Percentiles rank a stretch among this genome's conserved stretches.
phyloP scores from a whole-genome alignment of 2,329 filamentous ascomycete genomes.

The Fusarium gaditjirri region DNA sequence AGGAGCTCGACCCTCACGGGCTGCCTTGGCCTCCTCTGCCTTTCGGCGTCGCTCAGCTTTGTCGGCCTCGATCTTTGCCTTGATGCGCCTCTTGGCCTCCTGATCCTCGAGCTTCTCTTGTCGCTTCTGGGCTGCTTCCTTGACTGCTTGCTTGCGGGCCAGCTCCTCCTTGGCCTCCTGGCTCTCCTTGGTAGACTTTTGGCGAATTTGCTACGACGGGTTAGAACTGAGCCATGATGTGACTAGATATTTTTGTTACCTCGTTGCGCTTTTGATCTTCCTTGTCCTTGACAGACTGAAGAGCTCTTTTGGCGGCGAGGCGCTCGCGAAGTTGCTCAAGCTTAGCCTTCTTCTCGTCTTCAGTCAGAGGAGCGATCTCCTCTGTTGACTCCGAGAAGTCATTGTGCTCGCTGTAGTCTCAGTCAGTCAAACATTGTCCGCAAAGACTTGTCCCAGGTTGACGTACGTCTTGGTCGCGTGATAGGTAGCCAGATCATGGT shows the following conservation, averaged over 20 bases:
- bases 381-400: conserved; percentile 95
- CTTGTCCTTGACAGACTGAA: conserved; percentile 77
- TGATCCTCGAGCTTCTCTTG: conserved; percentile 88
- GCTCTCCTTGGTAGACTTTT: conserved; percentile 88
- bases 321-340: conserved; percentile 79
- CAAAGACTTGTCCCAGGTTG: not conserved
- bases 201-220: conserved; percentile 69
- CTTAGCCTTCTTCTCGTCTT: conserved; percentile 87
- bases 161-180: conserved; percentile 93
- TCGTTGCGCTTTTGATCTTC: conserved; percentile 88
- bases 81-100: conserved; percentile 87
- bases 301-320: conserved; percentile 77
- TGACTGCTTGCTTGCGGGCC: conserved; percentile 87
- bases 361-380: conserved; percentile 88
- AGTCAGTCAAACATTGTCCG: not conserved
- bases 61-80: conserved; percentile 94
- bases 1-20: conserved; percentile 76
- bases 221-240: not conserved
- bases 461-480: conserved; percentile 86
- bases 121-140: conserved; percentile 87
- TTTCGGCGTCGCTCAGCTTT: conserved; percentile 89
- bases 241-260: conserved; percentile 54
- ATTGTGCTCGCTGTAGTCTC: conserved; percentile 72
- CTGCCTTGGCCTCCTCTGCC: conserved; percentile 85
- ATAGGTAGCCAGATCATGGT: conserved; percentile 83